Conservation (phyloP, 305 asterid genomes). For the Ajuga reptans region DNA sequence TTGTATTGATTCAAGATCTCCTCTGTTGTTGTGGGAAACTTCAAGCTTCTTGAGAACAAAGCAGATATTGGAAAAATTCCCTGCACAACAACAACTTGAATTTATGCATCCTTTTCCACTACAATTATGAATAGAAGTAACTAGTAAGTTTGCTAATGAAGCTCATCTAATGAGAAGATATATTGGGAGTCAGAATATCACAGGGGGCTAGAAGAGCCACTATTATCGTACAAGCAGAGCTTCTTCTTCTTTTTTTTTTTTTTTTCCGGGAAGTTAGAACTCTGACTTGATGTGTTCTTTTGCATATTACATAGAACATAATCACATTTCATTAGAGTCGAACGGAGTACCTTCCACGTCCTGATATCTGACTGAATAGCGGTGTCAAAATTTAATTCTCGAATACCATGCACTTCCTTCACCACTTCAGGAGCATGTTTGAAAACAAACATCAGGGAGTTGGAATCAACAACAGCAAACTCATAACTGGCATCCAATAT, state of each 20-base stretch:
- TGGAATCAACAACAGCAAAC: constrained; percentile 87
- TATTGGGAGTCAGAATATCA: background rate
- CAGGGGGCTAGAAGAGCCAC: background rate
- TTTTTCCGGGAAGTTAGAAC: background rate
- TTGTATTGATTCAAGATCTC: constrained; percentile 43
- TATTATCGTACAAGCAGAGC: background rate
- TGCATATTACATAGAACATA: background rate
- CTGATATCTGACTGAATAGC: constrained; percentile 42
- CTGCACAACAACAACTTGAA: constrained; percentile 36
- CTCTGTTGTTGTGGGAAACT: constrained; percentile 50
- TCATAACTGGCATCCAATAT: constrained; percentile 62
- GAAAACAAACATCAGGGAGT: constrained; percentile 77
- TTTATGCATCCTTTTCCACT: background rate
- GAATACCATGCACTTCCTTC: constrained; percentile 48
- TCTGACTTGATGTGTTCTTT: background rate
- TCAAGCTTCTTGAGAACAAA: constrained; percentile 69
- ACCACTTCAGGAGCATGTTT: constrained; percentile 73
- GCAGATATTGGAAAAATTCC: constrained; percentile 73
- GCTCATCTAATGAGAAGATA: background rate
- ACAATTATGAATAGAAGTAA: constrained; percentile 14
- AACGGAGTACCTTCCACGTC: constrained; percentile 63
- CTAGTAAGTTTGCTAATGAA: background rate
- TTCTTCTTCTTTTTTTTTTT: too few relatives aligned
- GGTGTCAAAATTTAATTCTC: constrained; percentile 45
- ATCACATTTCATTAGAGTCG: background rate